Percentiles rank a stretch among this genome's conserved stretches.
phyloP scores from a whole-genome alignment of 805 yeast species.

The Lachancea dasiensis region DNA sequence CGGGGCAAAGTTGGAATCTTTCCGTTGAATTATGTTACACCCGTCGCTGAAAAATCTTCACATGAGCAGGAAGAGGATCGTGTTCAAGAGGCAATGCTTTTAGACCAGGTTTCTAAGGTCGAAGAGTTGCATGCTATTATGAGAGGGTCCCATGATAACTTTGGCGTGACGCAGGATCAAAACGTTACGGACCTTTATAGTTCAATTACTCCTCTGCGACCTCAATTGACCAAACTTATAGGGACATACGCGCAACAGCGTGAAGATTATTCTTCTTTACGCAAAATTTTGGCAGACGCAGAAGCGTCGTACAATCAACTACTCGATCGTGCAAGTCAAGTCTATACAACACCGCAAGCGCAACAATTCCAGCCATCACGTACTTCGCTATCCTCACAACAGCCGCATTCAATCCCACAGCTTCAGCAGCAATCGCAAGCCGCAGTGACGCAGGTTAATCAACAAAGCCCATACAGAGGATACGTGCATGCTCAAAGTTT shows the following conservation, averaged over 20 bases:
- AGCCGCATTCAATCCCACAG: too few relatives aligned
- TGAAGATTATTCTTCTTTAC: constrained; percentile 69
- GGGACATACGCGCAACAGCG: constrained; percentile 73
- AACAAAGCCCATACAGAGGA: not conserved
- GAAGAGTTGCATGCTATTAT: constrained; percentile 48
- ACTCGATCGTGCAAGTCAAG: constrained; percentile 42
- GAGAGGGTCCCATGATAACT: constrained; percentile 28
- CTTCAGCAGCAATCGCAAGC: too few relatives aligned
- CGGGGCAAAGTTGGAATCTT: constrained; percentile 80
- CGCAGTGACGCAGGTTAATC: too few relatives aligned
- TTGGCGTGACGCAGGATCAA: constrained; percentile 44
- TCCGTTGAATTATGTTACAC: constrained; percentile 87
- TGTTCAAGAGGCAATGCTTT: constrained; percentile 46
- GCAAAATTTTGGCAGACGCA: constrained; percentile 64
- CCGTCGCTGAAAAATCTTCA: constrained; percentile 59
- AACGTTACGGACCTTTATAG: constrained; percentile 73
- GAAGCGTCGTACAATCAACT: constrained; percentile 62
- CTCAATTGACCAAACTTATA: constrained; percentile 64
- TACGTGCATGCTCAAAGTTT: constrained; percentile 6
- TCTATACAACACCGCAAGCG: not conserved
- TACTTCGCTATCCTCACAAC: too few relatives aligned
- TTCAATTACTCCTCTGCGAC: constrained; percentile 63
- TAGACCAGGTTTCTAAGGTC: constrained; percentile 52
- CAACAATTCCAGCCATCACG: not conserved
- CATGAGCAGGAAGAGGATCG: constrained; percentile 50